Evolutionary conservation across 768 basidiomycete genomes (phyloP), one percentile per base, ranked within the genome.

Genomic region (Myochromella boudieri): DNA sequence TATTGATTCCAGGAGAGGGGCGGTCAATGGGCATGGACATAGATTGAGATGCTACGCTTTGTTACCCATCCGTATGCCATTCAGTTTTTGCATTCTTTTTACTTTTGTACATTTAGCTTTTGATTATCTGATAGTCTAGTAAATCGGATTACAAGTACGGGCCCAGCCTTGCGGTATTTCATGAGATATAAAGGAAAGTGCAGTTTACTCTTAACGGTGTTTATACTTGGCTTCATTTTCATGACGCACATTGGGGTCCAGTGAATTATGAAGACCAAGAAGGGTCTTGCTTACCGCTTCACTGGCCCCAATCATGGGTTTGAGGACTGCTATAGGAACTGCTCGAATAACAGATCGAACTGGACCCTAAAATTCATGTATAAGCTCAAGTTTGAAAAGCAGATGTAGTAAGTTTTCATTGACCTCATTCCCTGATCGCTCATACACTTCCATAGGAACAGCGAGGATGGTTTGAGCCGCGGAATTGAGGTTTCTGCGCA

Each of bases 361-460:
- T 42, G 95, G 83, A 2, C 94, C 95, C 94, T 98, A 60, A 1
- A 42, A 43, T 55, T 29, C 20, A 22, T 39, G 34, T 52, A 46
- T 38, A 14, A 22, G 17, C 32, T 26, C 31, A 28, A 37, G 36
- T 21, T 21, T 5, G 10, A 14, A 37, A 9, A 22, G 21, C 34
- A 2, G 18, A 39, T 39, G n/a, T 15, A 12, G 18, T 31, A 17
- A 31, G n/a, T n/a, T n/a, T 11, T 28, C 39, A 69, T 78, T 58
- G 55, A 88, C 95, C 79, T 97, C 91, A 46, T 85, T 87, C 6
- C 92, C 91, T 8, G 93, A 89, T 49, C 89, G 77, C 67, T 99
- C 97, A 57, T 97, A 95, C 9, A 97, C 93, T 65, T 98, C 97
- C 95, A 98, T 97, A 1, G 97, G 97, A 1, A 99, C 92, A 1